phyloP scores from a whole-genome alignment of 805 yeast species.

The Nakazawaea holstii region DNA sequence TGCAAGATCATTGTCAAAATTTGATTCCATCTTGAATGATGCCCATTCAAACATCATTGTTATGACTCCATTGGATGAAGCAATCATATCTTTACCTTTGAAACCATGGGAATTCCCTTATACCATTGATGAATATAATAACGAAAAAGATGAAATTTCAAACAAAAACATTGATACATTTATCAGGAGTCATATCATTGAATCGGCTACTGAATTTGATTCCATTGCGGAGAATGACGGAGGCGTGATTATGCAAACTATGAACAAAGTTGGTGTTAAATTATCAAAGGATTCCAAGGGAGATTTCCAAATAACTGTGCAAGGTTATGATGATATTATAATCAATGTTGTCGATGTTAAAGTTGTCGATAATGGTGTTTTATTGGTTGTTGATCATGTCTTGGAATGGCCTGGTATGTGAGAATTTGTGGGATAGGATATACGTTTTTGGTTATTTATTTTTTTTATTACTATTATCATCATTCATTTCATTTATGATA shows the following conservation, averaged over 20 bases:
- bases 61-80: constrained; percentile 68
- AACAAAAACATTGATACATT: constrained; percentile 50
- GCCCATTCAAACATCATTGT: constrained; percentile 32
- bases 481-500: not conserved
- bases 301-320: constrained; percentile 27
- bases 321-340: constrained; percentile 22
- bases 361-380: constrained; percentile 39
- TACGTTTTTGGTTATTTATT: not conserved
- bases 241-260: constrained; percentile 25
- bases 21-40: not conserved
- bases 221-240: constrained; percentile 4
- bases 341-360: constrained; percentile 28
- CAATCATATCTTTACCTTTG: constrained; percentile 40
- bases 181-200: constrained; percentile 58
- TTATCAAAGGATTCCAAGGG: constrained; percentile 30
- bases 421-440: not conserved
- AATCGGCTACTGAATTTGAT: constrained; percentile 11
- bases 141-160: constrained; percentile 43
- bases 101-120: constrained; percentile 86
- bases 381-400: constrained; percentile 32
- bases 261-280: constrained; percentile 29
- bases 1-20: not conserved
- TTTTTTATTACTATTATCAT: not conserved
- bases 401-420: constrained; percentile 28
- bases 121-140: constrained; percentile 33